These are phyloP conservation scores for Blastocystis sp. DNA, from an alignment of 352 stramenopile genomes.

Conservation along the genomic window DNA sequence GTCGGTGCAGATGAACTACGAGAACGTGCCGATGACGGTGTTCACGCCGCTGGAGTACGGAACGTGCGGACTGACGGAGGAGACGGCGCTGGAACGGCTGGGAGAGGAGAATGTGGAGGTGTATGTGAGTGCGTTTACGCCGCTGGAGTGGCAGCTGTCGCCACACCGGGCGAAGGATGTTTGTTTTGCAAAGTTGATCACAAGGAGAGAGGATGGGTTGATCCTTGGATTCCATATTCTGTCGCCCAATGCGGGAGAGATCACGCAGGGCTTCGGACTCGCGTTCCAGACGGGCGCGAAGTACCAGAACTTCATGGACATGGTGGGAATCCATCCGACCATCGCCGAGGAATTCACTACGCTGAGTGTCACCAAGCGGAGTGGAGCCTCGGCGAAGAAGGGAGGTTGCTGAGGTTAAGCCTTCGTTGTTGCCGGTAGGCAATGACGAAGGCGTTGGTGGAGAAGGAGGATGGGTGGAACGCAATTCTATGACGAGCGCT, in stretches of 20 bases:
- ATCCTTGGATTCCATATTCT: conserved; percentile 93
- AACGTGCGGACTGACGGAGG: conserved; percentile 85
- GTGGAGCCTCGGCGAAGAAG: conserved; percentile 76
- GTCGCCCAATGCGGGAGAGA: conserved; percentile 91
- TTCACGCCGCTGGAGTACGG: conserved; percentile 95
- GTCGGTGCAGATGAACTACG: conserved; percentile 62
- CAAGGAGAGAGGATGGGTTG: conserved; percentile 71
- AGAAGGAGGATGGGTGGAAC: background rate
- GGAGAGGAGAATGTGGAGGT: conserved; percentile 81
- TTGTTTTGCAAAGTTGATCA: conserved; percentile 88
- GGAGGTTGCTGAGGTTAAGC: conserved; percentile 90
- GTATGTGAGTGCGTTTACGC: conserved; percentile 86
- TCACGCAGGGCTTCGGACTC: conserved; percentile 79
- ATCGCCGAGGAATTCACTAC: conserved; percentile 85
- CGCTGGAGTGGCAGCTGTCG: conserved; percentile 83
- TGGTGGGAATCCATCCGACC: conserved; percentile 89
- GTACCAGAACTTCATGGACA: conserved; percentile 78
- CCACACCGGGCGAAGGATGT: conserved; percentile 65
- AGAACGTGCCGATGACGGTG: conserved; percentile 67
- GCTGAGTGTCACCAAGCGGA: conserved; percentile 83
- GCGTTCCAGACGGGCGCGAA: conserved; percentile 84
- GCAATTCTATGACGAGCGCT: background rate
- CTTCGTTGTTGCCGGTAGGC: conserved; percentile 44
- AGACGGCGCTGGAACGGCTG: conserved; percentile 76
- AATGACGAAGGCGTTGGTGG: background rate